Evolutionary conservation across 331 rosid species (phyloP), one percentile per base, ranked within the genome.

Genomic region (Pyracantha coccinea): DNA sequence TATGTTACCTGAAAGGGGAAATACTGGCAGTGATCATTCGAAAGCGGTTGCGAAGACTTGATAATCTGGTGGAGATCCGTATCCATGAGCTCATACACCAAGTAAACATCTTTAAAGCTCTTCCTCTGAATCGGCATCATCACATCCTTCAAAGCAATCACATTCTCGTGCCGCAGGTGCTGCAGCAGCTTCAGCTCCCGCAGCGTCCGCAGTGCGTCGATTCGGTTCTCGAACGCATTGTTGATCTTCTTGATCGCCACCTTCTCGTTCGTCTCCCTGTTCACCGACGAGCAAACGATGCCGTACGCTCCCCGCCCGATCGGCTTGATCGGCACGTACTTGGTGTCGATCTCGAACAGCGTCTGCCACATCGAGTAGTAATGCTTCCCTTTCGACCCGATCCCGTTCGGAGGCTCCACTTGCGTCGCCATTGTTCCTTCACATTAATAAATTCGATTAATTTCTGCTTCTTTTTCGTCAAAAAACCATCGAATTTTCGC

Each of bases 41-140:
- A 81, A 58, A 91, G 85, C 3, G 92, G 61, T 59, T 91, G 97
- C 4, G 97, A 86, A 28, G 97, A 91, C 77, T 89, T 91, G 45
- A 91, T 85, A 79, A 91, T 91, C 84, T 89, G 97, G 78, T 91
- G 97, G 76, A 91, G 88, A 83, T 91, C 97, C 7, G 97, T 91
- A 81, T 91, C 97, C 97, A 91, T 91, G 72, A 91, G 94, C 62
- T 91, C 97, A 82, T 86, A 91, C 41, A 91, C 97, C 66, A 89
- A 77, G 74, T 91, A 91, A 27, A 91, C 97, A 80, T 91, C 95
- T 85, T 87, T 91, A 80, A 91, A 91, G 57, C 72, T 84, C 25
- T 50, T 83, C 76, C 89, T 86, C 6, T 89, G 87, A 45, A 78
- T 57, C 0, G 95, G 95, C 95, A 87, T 76, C 97, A 91, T 91